A percentile compares a stretch with the other conserved stretches of the same genome.
Evolutionary conservation across 2,329 filamentous ascomycete genomes (phyloP).

Genomic region (Diaporthe citrichinensis): DNA sequence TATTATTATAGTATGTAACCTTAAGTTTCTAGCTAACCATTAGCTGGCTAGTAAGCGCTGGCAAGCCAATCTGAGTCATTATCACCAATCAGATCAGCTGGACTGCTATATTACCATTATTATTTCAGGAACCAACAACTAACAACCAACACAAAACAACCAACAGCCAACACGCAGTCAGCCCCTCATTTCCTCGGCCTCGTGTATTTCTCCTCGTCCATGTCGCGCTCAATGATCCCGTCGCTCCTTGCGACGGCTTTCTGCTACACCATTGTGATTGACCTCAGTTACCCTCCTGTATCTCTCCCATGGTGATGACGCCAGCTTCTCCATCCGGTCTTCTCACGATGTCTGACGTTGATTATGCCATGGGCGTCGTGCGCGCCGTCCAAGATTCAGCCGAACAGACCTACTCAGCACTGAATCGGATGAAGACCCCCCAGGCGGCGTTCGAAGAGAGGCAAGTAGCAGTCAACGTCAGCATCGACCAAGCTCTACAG

Average conservation of each 20-base stretch:
- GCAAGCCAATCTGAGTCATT: too few relatives aligned
- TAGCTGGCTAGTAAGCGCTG: too few relatives aligned
- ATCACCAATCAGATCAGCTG: too few relatives aligned
- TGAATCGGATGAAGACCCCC: background rate
- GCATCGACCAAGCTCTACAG: background rate
- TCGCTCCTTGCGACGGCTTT: background rate
- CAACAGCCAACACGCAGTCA: constrained; percentile 1
- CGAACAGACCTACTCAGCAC: background rate
- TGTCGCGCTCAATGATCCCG: background rate
- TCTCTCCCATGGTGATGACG: background rate
- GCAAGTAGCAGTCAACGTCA: background rate
- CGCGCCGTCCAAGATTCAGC: background rate
- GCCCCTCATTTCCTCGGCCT: background rate
- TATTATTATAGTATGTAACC: too few relatives aligned
- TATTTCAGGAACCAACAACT: background rate
- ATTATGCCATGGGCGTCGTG: background rate
- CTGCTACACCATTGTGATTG: background rate
- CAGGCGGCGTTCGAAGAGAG: constrained; percentile 5
- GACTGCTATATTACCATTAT: background rate
- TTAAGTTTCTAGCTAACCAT: too few relatives aligned
- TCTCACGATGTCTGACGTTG: background rate
- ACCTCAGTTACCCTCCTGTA: constrained; percentile 1
- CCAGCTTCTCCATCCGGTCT: background rate
- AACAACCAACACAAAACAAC: constrained; percentile 2
- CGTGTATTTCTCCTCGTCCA: background rate